Percentiles rank a stretch among this genome's conserved stretches.
phyloP scores from a whole-genome alignment of 2,329 filamentous ascomycete genomes.

The Colletotrichum sp. region DNA sequence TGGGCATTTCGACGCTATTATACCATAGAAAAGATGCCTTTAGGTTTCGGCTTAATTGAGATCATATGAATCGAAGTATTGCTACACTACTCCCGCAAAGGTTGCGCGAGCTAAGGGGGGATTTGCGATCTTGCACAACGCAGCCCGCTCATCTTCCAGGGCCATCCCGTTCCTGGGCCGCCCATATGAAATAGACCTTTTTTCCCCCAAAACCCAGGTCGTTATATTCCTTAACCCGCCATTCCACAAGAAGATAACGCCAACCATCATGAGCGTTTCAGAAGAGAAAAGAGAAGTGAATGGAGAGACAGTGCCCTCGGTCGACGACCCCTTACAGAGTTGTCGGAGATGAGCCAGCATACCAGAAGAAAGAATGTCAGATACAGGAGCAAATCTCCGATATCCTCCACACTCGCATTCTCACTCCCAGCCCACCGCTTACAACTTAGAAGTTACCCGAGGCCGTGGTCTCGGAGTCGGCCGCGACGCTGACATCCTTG shows the following conservation, averaged over 20 bases:
- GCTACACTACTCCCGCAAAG: background rate
- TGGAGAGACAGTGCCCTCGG: background rate
- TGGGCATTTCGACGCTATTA: background rate
- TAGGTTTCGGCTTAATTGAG: background rate
- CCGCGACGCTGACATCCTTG: conserved; percentile 50
- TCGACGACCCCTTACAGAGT: background rate
- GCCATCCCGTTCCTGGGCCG: background rate
- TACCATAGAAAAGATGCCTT: background rate
- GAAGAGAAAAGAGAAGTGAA: background rate
- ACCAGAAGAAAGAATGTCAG: background rate
- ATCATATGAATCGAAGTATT: conserved; percentile 1
- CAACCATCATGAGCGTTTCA: background rate
- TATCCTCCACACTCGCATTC: background rate
- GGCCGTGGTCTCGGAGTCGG: conserved; percentile 32
- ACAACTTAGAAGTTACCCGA: conserved; percentile 33
- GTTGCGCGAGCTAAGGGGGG: background rate
- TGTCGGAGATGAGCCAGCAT: background rate
- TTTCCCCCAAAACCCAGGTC: background rate
- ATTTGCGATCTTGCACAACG: background rate
- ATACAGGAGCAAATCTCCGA: background rate
- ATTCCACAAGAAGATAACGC: background rate
- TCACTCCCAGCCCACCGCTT: background rate
- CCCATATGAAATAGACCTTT: background rate
- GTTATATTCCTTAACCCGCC: background rate
- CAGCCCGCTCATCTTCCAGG: background rate